Evolutionary conservation across 805 yeast species (phyloP).

Genomic region (Candida cerambycidarum): DNA sequence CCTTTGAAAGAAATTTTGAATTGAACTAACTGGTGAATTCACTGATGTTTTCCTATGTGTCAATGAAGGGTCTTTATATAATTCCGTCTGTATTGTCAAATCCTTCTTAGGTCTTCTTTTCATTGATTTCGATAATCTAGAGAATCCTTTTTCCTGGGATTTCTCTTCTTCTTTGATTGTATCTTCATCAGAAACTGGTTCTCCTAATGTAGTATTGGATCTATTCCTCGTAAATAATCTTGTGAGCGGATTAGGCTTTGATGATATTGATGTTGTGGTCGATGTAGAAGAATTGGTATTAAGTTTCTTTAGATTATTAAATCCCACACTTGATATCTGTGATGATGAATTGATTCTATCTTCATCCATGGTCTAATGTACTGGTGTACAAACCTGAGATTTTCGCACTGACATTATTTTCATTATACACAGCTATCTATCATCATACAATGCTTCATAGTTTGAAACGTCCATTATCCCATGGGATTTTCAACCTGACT

Average conservation of each 20-base stretch:
- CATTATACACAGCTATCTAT: too few species aligned
- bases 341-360: conserved; percentile 11
- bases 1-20: conserved; percentile 36
- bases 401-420: too few species aligned
- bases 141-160: conserved; percentile 12
- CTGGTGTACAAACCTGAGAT: too few species aligned
- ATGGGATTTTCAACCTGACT: too few species aligned
- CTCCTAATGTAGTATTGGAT: conserved; percentile 20
- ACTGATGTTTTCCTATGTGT: conserved; percentile 23
- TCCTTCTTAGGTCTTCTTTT: conserved; percentile 19
- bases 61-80: conserved; percentile 7
- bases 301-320: conserved; percentile 32
- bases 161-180: conserved; percentile 6
- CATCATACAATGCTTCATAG: too few species aligned
- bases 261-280: conserved; percentile 22
- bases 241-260: conserved; percentile 28
- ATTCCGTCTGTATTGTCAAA: conserved; percentile 30
- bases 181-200: conserved; percentile 6
- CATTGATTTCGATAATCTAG: conserved; percentile 11
- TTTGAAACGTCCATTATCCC: too few species aligned
- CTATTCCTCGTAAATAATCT: conserved; percentile 31
- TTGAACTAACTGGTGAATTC: conserved; percentile 31
- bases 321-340: conserved; percentile 29
- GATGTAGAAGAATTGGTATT: conserved; percentile 27
- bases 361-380: not conserved